Conservation (phyloP, 2,329 filamentous ascomycete species). For the Stachybotrys echinatus region DNA sequence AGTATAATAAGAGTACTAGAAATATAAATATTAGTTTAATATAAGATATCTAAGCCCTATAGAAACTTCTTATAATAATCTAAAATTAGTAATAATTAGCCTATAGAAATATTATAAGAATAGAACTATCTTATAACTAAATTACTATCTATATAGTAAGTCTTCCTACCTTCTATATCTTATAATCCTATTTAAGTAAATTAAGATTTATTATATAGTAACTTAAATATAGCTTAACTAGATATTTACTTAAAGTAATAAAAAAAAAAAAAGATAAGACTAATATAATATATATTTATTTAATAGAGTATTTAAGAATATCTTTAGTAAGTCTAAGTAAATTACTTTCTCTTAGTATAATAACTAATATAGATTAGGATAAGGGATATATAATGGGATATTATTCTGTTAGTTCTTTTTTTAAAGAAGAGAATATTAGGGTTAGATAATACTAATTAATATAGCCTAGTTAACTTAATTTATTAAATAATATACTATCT, state of each 20-base stretch:
- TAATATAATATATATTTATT: not conserved
- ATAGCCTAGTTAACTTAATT: too few relatives aligned
- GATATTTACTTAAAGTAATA: too few relatives aligned
- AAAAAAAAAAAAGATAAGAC: too few relatives aligned
- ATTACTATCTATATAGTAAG: not conserved
- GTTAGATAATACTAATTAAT: too few relatives aligned
- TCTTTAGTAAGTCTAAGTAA: not conserved
- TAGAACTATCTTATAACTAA: not conserved
- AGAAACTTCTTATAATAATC: slow-evolving; percentile 19
- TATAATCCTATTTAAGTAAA: not conserved
- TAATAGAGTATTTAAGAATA: not conserved
- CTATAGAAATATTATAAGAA: not conserved
- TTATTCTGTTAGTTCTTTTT: not conserved
- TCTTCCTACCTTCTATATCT: not conserved
- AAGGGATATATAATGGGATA: not conserved
- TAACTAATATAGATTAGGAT: not conserved
- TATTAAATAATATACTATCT: too few relatives aligned
- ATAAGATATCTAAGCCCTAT: slow-evolving; percentile 17
- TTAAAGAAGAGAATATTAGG: not conserved
- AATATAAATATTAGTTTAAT: slow-evolving; percentile 28
- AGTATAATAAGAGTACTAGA: slow-evolving; percentile 20
- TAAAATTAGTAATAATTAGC: not conserved
- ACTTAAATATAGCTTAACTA: too few relatives aligned
- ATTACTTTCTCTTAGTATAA: not conserved
- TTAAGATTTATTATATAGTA: not conserved